These are phyloP conservation scores for Backusella circina DNA, from an alignment of 192 early-diverging fungal species.

Conservation along the genomic window DNA sequence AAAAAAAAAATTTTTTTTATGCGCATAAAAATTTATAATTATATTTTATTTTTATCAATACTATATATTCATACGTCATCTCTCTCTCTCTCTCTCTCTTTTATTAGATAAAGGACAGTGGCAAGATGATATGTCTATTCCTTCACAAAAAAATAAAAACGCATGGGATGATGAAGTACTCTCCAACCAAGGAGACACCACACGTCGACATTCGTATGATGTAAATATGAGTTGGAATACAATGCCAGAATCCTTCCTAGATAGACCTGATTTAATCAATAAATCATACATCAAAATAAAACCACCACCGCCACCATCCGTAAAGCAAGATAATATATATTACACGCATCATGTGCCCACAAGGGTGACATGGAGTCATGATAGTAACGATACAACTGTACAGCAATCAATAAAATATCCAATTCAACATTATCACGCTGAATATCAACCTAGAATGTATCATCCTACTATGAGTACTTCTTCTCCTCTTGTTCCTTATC, in stretches of 20 bases:
- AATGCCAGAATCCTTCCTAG: conserved; percentile 14
- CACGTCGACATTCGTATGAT: conserved; percentile 34
- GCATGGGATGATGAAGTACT: neutral
- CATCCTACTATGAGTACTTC: conserved; percentile 8
- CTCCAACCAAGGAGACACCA: conserved; percentile 8
- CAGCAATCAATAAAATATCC: conserved; percentile 11
- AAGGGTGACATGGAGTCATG: conserved; percentile 12
- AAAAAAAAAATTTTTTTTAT: neutral
- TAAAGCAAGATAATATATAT: neutral
- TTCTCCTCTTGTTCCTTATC: neutral
- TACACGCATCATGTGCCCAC: neutral
- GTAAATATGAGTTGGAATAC: conserved; percentile 20
- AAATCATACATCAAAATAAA: conserved; percentile 2
- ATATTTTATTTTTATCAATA: neutral
- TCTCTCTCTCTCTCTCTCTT: neutral
- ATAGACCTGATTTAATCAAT: conserved; percentile 4
- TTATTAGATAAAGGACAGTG: conserved; percentile 2
- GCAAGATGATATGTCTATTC: conserved; percentile 26
- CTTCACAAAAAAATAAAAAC: neutral
- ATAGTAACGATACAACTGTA: neutral
- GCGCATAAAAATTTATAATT: conserved; percentile 4
- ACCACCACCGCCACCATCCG: neutral
- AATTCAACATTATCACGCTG: neutral
- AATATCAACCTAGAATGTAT: conserved; percentile 9
- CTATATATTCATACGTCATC: neutral